Evolutionary conservation across 768 basidiomycete genomes (phyloP).

Genomic region (Lactarius hengduanensis): DNA sequence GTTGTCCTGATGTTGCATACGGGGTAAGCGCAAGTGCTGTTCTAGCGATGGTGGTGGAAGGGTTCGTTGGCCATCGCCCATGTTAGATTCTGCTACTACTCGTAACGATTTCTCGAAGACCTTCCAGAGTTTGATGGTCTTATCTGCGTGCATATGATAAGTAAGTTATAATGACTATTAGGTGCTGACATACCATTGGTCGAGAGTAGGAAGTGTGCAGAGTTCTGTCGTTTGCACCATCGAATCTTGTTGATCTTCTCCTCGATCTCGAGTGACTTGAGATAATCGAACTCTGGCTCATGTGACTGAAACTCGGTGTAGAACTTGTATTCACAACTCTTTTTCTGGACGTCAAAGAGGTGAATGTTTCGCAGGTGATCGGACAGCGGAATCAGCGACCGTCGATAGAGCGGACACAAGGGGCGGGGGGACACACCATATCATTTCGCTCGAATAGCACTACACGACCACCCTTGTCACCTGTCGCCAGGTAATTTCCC

Average conservation of each 20-base stretch:
- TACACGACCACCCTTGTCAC: slow-evolving; percentile 98
- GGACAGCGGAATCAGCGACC: slow-evolving; percentile 19
- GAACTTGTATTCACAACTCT: slow-evolving; percentile 99
- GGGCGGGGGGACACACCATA: slow-evolving; percentile 55
- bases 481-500: slow-evolving; percentile 98
- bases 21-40: slow-evolving; percentile 78
- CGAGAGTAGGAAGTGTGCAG: slow-evolving; percentile 94
- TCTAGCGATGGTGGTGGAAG: slow-evolving; percentile 58
- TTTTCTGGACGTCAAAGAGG: slow-evolving; percentile 65
- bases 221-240: slow-evolving; percentile 98
- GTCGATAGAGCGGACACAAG: slow-evolving; percentile 7
- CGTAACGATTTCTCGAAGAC: slow-evolving; percentile 98
- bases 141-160: slow-evolving; percentile 57
- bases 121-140: slow-evolving; percentile 99
- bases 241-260: slow-evolving; percentile 99
- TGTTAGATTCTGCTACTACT: slow-evolving; percentile 96
- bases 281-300: slow-evolving; percentile 99
- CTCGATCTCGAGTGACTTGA: slow-evolving; percentile 99
- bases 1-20: slow-evolving; percentile 92
- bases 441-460: slow-evolving; percentile 99
- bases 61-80: slow-evolving; percentile 73
- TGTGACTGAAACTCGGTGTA: slow-evolving; percentile 99
- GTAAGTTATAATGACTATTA: slow-evolving; percentile 20
- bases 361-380: slow-evolving; percentile 25
- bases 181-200: slow-evolving; percentile 76